phyloP scores from a whole-genome alignment of 371 early-diverging fungal species.

The Mycotypha africana region DNA sequence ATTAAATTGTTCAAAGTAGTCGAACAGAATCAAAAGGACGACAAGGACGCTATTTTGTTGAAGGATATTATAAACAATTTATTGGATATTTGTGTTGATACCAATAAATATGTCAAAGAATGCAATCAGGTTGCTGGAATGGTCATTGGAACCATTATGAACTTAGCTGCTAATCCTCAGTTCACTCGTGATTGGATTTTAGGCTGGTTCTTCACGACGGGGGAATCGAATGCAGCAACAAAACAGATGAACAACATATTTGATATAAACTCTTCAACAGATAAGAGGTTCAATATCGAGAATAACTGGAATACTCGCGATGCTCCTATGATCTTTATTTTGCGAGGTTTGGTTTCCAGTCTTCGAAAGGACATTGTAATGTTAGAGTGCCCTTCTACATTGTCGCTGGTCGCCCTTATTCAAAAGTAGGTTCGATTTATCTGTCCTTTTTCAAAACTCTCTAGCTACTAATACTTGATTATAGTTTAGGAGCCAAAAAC shows the following conservation, averaged over 20 bases:
- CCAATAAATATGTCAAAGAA: constrained; percentile 33
- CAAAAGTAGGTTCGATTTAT: too few relatives aligned
- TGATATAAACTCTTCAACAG: constrained; percentile 9
- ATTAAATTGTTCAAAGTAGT: constrained; percentile 10
- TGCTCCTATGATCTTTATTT: constrained; percentile 44
- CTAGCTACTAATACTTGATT: background rate
- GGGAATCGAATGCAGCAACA: background rate
- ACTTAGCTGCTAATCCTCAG: constrained; percentile 18
- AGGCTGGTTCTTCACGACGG: constrained; percentile 30
- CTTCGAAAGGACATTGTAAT: constrained; percentile 43
- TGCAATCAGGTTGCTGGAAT: constrained; percentile 46
- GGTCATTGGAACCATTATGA: constrained; percentile 37
- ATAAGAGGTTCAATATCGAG: constrained; percentile 4
- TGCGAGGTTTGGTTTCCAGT: constrained; percentile 51
- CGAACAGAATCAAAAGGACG: constrained; percentile 2
- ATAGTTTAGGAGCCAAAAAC: constrained; percentile 5
- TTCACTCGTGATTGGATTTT: constrained; percentile 29
- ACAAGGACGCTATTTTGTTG: constrained; percentile 13
- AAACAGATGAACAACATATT: constrained; percentile 6
- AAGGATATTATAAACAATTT: constrained; percentile 13
- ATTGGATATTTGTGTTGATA: constrained; percentile 26
- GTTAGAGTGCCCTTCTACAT: constrained; percentile 19
- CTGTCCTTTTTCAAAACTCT: background rate
- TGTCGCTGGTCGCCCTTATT: too few relatives aligned
- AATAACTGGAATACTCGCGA: constrained; percentile 37